Base-by-base conservation (phyloP, 495 filamentous ascomycete species). In the Penicillium robsamsonii region DNA sequence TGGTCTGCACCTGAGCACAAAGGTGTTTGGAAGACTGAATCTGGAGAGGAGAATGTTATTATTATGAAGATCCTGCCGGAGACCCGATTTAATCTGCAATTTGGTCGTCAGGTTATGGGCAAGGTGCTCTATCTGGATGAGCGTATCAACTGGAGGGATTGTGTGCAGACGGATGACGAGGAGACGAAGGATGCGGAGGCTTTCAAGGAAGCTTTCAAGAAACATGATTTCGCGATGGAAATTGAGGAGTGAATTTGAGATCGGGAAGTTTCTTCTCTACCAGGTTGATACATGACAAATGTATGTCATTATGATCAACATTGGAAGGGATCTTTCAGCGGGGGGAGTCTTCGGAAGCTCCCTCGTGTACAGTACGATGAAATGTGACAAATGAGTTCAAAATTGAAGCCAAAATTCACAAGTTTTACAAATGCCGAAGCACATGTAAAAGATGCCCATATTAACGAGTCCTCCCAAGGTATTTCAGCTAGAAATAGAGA, bases 151-250 rank as follows among this genome's bases (percentile, higher is more conserved):
- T 98, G 94, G 94, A 81, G 82, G 66, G 85, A 94, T 57, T 92
- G 91, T 62, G 81, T 75, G 15, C 91, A 97, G 78, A 78, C 82
- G 2, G 74, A 86, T 57, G 81, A 78, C 22, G 90, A 96, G 62
- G 94, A 98, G 72, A 81, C 77, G 46, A 76, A 79, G 30, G 92
- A 97, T 69, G 89, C 86, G n/a, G 79, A 81, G 51, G 82, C 79
- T 25, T 96, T 97, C 63, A 91, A 93, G 69, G 78, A 80, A 54
- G 88, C 85, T n/a, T 98, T 96, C 61, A 86, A 89, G 71, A 76
- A 81, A 44, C 96, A 86, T 81, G 91, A 97, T 75, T 96, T 96
- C 68, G 74, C 82, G 0, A 57, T 81, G 55, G 77, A 81, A 63
- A 20, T 30, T 11, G 51, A 46, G 18, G 52, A 54, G 24, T 54